Base-by-base conservation (phyloP, 2,329 filamentous ascomycete species). In the Cordyceps cicadae region DNA sequence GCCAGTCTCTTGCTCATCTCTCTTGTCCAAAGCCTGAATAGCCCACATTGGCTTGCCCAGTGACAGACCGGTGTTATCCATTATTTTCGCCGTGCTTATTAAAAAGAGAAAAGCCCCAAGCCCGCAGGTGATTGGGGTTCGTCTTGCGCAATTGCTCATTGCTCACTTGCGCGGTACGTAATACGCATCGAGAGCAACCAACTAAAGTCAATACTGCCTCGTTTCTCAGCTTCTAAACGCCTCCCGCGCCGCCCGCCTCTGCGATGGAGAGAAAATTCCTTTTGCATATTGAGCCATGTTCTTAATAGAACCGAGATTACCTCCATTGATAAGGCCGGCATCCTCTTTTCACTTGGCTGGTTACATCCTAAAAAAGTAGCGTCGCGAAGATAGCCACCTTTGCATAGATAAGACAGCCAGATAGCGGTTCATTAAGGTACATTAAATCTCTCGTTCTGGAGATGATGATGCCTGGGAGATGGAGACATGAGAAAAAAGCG, bases 391-490 rank as follows among this genome's bases (percentile, higher is more conserved):
- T 53, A 59, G 26, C 24, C 49, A 41, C 57, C 57, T 49, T 59
- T 59, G 45, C 49, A 59, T 52, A 59, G 56, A 59, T 59, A 59
- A 59, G 57, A 59, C 53, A 32, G 19, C 29, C 34, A 59, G 57
- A 59, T 59, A 59, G 57, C 41, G 57, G 50, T 53, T 54, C 48
- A 59, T 46, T 59, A 59, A 59, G 57, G 50, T 53, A 48, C 48
- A 59, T 46, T 59, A 59, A 59, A 59, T 59, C 57, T 59, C 57
- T 59, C 57, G 57, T 48, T 19, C 39, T 53, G 26, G 19, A 54
- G 41, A 54, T 39, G 34, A 24, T 24, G 24, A 53, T 43, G 37
- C 32, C 24, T 14, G 41, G 14, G n/a, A 39, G 15, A 51, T 17
- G 39, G n/a, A 39, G 15, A 51, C 21, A 37, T 39, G 3, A 37